phyloP scores from a whole-genome alignment of 352 stramenopile species.

The Phytophthora colocasiae region DNA sequence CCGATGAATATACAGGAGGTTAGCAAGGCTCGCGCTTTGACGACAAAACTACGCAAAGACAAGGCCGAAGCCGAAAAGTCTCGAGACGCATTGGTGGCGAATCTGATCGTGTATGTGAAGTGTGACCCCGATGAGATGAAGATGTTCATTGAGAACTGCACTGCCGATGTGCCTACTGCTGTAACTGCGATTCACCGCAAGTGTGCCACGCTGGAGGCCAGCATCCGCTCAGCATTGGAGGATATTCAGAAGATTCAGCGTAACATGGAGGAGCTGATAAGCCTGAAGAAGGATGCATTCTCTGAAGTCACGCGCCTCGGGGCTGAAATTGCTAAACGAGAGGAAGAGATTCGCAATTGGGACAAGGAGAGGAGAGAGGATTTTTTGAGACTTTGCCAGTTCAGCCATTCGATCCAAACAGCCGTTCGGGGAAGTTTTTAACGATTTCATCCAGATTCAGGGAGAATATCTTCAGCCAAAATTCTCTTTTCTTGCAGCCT shows the following conservation, averaged over 20 bases:
- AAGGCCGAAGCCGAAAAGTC: slow-evolving; percentile 42
- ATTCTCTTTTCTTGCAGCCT: too few relatives aligned
- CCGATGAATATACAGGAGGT: slow-evolving; percentile 49
- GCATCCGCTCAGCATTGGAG: slow-evolving; percentile 45
- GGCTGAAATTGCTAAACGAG: slow-evolving; percentile 45
- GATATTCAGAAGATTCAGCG: slow-evolving; percentile 46
- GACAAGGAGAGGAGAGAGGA: slow-evolving; percentile 55
- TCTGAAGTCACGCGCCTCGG: slow-evolving; percentile 64
- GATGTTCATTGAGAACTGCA: slow-evolving; percentile 44
- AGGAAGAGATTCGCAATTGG: slow-evolving; percentile 50
- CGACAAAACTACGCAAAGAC: slow-evolving; percentile 31
- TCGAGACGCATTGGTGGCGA: slow-evolving; percentile 59
- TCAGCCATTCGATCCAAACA: slow-evolving; percentile 59
- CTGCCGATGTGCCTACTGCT: slow-evolving; percentile 52
- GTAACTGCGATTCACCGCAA: slow-evolving; percentile 58
- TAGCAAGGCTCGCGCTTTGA: slow-evolving; percentile 11
- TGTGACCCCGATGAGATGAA: slow-evolving; percentile 44
- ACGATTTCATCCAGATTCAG: not conserved
- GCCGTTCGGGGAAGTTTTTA: slow-evolving; percentile 35
- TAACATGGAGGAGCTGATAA: slow-evolving; percentile 70
- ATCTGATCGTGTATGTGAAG: slow-evolving; percentile 60
- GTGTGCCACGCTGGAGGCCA: slow-evolving; percentile 50
- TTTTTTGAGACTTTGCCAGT: slow-evolving; percentile 57
- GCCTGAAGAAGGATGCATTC: slow-evolving; percentile 52
- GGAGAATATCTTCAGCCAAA: too few relatives aligned